These are phyloP conservation scores for Fusarium musae DNA, from an alignment of 2,329 filamentous ascomycete species.

Conservation along the genomic window DNA sequence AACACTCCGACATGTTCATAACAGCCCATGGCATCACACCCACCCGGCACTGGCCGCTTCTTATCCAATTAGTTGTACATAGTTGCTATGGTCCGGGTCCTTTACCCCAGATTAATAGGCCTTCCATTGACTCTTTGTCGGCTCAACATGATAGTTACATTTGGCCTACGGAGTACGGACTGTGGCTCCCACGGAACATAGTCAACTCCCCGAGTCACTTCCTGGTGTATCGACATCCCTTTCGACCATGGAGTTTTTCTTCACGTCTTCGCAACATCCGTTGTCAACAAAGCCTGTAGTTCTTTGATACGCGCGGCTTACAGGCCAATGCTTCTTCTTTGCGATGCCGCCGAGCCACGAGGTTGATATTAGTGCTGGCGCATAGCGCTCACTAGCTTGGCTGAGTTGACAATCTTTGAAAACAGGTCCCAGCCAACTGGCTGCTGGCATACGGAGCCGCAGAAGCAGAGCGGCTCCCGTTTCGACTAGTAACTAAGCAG, in stretches of 20 bases:
- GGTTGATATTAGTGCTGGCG: constrained; percentile 3
- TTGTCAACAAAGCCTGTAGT: neutral
- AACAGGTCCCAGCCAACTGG: constrained; percentile 2
- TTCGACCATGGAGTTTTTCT: neutral
- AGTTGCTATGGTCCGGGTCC: neutral
- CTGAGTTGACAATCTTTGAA: constrained; percentile 3
- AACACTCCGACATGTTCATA: constrained; percentile 27
- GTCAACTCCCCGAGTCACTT: neutral
- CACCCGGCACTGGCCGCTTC: constrained; percentile 19
- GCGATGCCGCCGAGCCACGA: neutral
- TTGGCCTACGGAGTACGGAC: neutral
- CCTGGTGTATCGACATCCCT: neutral
- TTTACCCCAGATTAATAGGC: constrained; percentile 39
- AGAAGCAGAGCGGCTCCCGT: constrained; percentile 22
- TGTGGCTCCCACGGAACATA: neutral
- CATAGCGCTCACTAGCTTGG: neutral
- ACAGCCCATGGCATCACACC: constrained; percentile 38
- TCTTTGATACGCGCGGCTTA: constrained; percentile 6
- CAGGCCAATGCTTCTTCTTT: constrained; percentile 11
- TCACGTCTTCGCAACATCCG: neutral
- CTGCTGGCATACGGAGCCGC: constrained; percentile 36
- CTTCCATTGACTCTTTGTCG: neutral
- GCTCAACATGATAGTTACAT: neutral
- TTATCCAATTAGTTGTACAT: neutral
- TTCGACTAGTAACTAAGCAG: constrained; percentile 8